A percentile compares a stretch with the other conserved stretches of the same genome.
Conservation (phyloP, 352 stramenopile genomes). For the Phytophthora pinifolia region DNA sequence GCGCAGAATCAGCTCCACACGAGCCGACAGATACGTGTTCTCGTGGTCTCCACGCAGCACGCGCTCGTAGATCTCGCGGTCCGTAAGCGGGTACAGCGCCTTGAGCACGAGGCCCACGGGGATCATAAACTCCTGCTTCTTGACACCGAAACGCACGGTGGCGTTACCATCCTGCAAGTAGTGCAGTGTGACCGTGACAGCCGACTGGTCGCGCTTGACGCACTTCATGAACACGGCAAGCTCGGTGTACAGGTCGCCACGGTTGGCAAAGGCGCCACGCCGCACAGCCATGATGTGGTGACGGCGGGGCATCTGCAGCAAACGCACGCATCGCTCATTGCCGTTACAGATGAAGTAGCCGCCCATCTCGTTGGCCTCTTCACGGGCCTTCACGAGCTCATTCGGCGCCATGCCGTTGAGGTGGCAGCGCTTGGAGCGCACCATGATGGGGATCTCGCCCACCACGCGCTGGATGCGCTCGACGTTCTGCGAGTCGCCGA, state of each 20-base stretch:
- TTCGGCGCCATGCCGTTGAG: constrained; percentile 83
- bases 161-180: constrained; percentile 97
- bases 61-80: constrained; percentile 97
- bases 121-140: constrained; percentile 99
- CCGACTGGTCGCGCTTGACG: constrained; percentile 94
- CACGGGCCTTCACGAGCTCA: constrained; percentile 86
- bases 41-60: constrained; percentile 94
- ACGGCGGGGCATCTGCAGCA: constrained; percentile 94
- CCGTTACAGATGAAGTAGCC: constrained; percentile 99
- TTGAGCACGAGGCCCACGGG: constrained; percentile 97
- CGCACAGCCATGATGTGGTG: constrained; percentile 94
- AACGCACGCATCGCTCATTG: constrained; percentile 97
- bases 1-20: constrained; percentile 96
- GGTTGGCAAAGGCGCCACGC: constrained; percentile 97
- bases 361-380: constrained; percentile 98
- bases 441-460: constrained; percentile 98
- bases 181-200: constrained; percentile 98
- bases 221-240: constrained; percentile 98
- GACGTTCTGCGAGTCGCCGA: constrained; percentile 76
- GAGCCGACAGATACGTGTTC: constrained; percentile 97
- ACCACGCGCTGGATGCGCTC: constrained; percentile 88
- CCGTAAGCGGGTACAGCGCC: constrained; percentile 90
- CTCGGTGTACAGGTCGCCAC: constrained; percentile 96
- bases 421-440: constrained; percentile 96
- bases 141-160: constrained; percentile 95